Base-by-base conservation (phyloP, 139 green algal species). In the Asterochloris sp. region DNA sequence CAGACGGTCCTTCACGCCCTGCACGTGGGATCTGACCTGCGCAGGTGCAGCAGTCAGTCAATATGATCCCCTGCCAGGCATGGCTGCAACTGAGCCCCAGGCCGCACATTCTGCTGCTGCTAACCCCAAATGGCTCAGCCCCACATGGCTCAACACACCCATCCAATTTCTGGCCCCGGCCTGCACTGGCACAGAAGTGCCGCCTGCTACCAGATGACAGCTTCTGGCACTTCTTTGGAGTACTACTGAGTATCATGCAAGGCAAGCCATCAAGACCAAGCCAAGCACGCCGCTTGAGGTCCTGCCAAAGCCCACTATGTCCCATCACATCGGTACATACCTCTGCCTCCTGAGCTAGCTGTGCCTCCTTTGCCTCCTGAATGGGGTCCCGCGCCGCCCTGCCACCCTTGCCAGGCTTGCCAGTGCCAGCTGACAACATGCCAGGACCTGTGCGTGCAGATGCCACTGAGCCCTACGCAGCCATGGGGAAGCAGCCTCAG, bases 331-430 rank as follows among this genome's bases (percentile, higher is more conserved):
- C 6, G 38, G 2, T 54, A 54, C 38, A 54, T 38, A 94, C 88
- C 82, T 91, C 71, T 24, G 87, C 85, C 80, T 97, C 94, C 66
- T 90, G 78, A 4, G 68, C 85, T 69, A 97, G 88, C 88, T 94
- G 92, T 62, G 79, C 82, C 28, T 83, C 78, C 17, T 90, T 80
- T 54, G 86, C 85, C 80, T 93, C 88, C 13, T 87, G 88, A 0
- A 90, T 87, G 13, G 91, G 89, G 76, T 95, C 92, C 82, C 92
- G 89, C 83, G 77, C 77, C 71, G 85, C 84, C 16, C 67, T 78
- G 28, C 69, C 60, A 38, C 67, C 61, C n/a, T 69, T 79, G 54
- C 29, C 67, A 69, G 77, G 60, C 16, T 62, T 63, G 47, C 24
- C 47, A 73, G 54, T 64, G 47, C n/a, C 83, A n/a, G 29, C 78